These are phyloP conservation scores for Cymbidium sinense DNA, from an alignment of 106 monocot genomes.

Conservation along the genomic window DNA sequence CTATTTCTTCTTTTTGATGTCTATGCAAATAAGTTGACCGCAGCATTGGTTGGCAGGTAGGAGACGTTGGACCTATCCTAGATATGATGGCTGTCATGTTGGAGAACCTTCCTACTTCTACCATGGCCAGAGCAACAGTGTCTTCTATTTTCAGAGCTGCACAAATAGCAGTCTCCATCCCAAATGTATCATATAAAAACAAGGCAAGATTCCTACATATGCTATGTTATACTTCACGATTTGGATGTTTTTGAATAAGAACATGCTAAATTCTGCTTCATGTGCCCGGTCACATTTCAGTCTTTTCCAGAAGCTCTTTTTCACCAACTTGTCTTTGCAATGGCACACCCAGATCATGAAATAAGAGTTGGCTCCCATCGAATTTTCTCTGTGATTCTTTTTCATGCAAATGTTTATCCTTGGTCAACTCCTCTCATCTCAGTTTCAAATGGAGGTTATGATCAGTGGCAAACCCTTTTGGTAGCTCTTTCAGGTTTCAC, in stretches of 20 bases:
- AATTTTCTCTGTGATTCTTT: slow-evolving; percentile 58
- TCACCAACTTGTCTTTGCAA: slow-evolving; percentile 78
- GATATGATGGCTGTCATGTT: slow-evolving; percentile 59
- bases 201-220: slow-evolving; percentile 36
- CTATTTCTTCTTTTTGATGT: not conserved
- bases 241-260: not conserved
- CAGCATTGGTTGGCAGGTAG: slow-evolving; percentile 40
- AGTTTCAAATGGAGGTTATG: slow-evolving; percentile 24
- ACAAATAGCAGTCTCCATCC: slow-evolving; percentile 42
- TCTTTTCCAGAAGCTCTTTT: slow-evolving; percentile 92
- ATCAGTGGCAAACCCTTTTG: slow-evolving; percentile 28
- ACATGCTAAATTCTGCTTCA: slow-evolving; percentile 2
- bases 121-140: slow-evolving; percentile 44
- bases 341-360: slow-evolving; percentile 77
- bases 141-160: slow-evolving; percentile 44
- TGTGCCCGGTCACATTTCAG: slow-evolving; percentile 23
- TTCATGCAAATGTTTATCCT: slow-evolving; percentile 44
- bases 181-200: slow-evolving; percentile 51
- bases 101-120: slow-evolving; percentile 48
- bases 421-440: slow-evolving; percentile 41
- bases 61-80: slow-evolving; percentile 64
- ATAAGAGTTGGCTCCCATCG: slow-evolving; percentile 82
- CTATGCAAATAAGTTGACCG: slow-evolving; percentile 13
- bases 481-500: slow-evolving; percentile 48
- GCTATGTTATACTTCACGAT: not conserved